phyloP scores from a whole-genome alignment of 2,329 filamentous ascomycete genomes.

The Venturia oleaginea region DNA sequence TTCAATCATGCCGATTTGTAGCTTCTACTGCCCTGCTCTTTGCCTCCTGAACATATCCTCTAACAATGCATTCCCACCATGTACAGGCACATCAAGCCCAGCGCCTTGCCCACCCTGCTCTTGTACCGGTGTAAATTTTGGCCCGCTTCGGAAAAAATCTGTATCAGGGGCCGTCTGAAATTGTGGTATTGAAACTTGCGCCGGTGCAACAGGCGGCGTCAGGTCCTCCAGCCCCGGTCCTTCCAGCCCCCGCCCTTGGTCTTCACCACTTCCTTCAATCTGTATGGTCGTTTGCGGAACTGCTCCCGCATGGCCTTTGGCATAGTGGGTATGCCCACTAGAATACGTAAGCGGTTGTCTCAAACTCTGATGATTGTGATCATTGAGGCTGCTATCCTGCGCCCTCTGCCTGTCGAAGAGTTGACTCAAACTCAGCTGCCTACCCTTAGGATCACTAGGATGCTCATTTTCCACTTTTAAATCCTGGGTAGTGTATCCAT shows the following conservation, averaged over 20 bases:
- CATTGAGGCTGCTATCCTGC: slow-evolving; percentile 42
- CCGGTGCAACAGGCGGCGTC: neutral
- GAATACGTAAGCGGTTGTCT: neutral
- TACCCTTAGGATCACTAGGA: slow-evolving; percentile 41
- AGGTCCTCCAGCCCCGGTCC: neutral
- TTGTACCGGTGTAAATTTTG: slow-evolving; percentile 1
- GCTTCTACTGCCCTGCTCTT: neutral
- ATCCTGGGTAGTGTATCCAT: slow-evolving; percentile 20
- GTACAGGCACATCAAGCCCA: neutral
- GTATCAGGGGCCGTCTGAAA: slow-evolving; percentile 17
- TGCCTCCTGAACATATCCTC: slow-evolving; percentile 2
- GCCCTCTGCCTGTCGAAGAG: slow-evolving; percentile 47
- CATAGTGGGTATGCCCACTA: slow-evolving; percentile 47
- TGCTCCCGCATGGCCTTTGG: slow-evolving; percentile 28
- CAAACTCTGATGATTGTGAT: slow-evolving; percentile 34
- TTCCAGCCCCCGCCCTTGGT: neutral
- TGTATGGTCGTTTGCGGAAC: slow-evolving; percentile 28
- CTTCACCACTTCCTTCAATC: neutral
- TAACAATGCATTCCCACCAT: slow-evolving; percentile 7
- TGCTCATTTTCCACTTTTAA: slow-evolving; percentile 27
- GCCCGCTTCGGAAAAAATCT: slow-evolving; percentile 20
- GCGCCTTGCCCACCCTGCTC: neutral
- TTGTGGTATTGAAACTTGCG: neutral
- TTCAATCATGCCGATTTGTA: neutral
- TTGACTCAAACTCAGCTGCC: slow-evolving; percentile 44